Conservation (phyloP, 1,284 basidiomycete genomes). For the Dichomitus squalens region DNA sequence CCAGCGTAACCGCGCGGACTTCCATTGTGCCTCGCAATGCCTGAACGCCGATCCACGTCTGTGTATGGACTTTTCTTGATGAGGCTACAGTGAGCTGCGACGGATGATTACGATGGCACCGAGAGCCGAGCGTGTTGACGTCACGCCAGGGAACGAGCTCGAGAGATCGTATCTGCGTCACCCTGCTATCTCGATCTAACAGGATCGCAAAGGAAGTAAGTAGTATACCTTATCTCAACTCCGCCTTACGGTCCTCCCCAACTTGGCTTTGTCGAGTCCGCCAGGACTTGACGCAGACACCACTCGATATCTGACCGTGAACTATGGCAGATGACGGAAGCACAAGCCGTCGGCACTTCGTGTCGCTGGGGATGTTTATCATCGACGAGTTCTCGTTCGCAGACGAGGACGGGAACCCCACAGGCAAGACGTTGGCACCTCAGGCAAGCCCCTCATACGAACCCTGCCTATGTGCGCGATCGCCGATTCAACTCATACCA, state of each 20-base stretch:
- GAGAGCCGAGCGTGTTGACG: too few relatives aligned
- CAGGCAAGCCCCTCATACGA: conserved; percentile 45
- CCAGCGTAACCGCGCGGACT: conserved; percentile 52
- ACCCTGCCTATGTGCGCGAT: too few relatives aligned
- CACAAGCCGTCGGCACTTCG: conserved; percentile 40
- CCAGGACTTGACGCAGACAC: too few relatives aligned
- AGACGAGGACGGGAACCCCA: conserved; percentile 56
- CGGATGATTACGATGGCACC: too few relatives aligned
- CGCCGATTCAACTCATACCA: not conserved
- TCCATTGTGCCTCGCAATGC: conserved; percentile 53
- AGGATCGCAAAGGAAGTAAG: not conserved
- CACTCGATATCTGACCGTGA: too few relatives aligned
- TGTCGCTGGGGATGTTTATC: conserved; percentile 87
- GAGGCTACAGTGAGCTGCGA: too few relatives aligned
- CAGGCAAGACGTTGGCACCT: conserved; percentile 44
- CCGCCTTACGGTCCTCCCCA: not conserved
- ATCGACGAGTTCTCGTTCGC: conserved; percentile 78
- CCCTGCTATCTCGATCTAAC: not conserved
- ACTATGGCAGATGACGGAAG: not conserved
- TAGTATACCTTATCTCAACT: conserved; percentile 20
- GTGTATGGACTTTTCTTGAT: too few relatives aligned
- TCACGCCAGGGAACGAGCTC: too few relatives aligned
- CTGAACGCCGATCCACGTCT: too few relatives aligned
- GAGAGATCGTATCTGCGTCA: not conserved
- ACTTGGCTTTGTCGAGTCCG: too few relatives aligned